These are phyloP conservation scores for Scalesia atractyloides DNA, from an alignment of 129 eudicot species.

Conservation along the genomic window DNA sequence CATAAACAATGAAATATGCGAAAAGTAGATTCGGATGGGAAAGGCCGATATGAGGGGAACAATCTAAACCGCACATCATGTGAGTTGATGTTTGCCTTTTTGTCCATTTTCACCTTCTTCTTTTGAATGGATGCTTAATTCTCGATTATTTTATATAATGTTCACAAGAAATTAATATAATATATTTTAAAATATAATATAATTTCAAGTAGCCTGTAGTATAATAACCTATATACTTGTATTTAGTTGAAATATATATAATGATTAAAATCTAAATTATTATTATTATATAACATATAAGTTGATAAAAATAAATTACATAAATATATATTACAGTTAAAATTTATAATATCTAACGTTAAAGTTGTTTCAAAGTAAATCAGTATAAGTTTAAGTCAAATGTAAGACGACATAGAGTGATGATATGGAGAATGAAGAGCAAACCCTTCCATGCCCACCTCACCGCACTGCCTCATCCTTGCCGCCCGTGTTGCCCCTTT, in stretches of 20 bases:
- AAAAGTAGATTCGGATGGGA: slow-evolving; percentile 35
- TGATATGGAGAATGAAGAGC: background rate
- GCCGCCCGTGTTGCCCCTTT: too few relatives aligned
- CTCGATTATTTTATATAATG: too few relatives aligned
- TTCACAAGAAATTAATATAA: background rate
- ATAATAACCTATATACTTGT: too few relatives aligned
- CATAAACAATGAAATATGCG: slow-evolving; percentile 27
- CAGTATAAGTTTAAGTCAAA: too few relatives aligned
- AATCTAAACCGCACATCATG: slow-evolving; percentile 26
- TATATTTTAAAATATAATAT: too few relatives aligned
- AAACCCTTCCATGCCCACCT: too few relatives aligned
- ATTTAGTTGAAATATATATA: too few relatives aligned
- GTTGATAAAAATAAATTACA: background rate
- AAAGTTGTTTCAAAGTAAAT: background rate
- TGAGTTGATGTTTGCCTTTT: background rate
- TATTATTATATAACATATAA: background rate
- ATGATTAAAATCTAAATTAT: background rate
- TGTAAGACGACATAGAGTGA: background rate
- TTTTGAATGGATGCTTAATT: background rate
- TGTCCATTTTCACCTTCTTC: slow-evolving; percentile 1
- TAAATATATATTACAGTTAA: background rate
- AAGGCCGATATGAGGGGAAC: slow-evolving; percentile 36
- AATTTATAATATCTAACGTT: background rate
- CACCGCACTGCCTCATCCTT: too few relatives aligned
- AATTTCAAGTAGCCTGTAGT: too few relatives aligned